Evolutionary conservation across 495 filamentous ascomycete species (phyloP), one percentile per base, ranked within the genome.

Genomic region (Rhizodiscina lignyota): DNA sequence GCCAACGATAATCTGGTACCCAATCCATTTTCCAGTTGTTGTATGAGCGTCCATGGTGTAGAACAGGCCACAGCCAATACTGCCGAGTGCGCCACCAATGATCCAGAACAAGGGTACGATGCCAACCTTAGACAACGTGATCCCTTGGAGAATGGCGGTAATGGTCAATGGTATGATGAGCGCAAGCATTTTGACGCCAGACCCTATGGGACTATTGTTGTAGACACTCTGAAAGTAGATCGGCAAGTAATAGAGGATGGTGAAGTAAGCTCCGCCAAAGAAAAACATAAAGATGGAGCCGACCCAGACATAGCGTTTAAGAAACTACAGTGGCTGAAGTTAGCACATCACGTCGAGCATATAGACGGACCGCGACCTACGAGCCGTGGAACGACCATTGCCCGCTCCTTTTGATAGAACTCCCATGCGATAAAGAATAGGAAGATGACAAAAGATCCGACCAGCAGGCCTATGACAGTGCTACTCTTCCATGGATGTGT

Each of bases 401-500:
- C 46, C 10, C 36, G 23, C 26, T 50, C 45, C 5, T 34, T 42
- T n/a, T 24, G 34, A 0, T 24, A 41, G 2, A 34, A 27, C 28
- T 54, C 46, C 16, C 15, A 20, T 4, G n/a, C 28, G n/a, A 50
- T 11, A 15, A 51, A 41, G 8, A 30, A 21, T 11, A 32, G n/a
- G 4, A 34, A 13, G 15, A 55, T 40, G 13, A 45, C 10, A 12
- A 21, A 40, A 20, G 51, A 60, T 18, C 56, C 56, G 4, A 69
- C 59, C 2, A 72, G 48, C 2, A 56, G 29, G 8, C 59, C 68
- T 21, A 72, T 59, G 16, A 71, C 56, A 5, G 36, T 35, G 34
- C 52, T 48, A 39, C 40, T 49, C 21, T 52, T 33, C 53, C 53
- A 55, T 1, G 44, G 21, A 12, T 52, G 23, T 12, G 22, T 42